Percentiles rank a stretch among this genome's conserved stretches.
phyloP scores from a whole-genome alignment of 441 rosid species.

The Macaranga tanarius region DNA sequence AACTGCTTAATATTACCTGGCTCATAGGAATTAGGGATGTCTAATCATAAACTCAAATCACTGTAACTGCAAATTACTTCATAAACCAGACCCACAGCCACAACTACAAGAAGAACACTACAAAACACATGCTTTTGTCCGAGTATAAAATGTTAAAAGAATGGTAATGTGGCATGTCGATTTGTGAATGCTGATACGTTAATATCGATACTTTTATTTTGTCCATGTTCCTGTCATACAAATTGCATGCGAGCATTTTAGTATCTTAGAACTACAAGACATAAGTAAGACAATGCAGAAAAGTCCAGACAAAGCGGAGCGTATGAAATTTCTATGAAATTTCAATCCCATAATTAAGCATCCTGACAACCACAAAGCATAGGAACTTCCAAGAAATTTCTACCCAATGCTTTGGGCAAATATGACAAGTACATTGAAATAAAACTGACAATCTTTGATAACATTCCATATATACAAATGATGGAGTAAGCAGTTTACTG shows the following conservation, averaged over 20 bases:
- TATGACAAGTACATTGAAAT: constrained; percentile 1
- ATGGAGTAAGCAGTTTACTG: constrained; percentile 14
- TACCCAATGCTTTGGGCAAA: constrained; percentile 20
- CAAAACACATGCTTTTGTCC: too few relatives aligned
- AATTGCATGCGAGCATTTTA: background rate
- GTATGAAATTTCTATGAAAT: background rate
- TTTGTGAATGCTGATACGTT: too few relatives aligned
- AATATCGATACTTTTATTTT: too few relatives aligned
- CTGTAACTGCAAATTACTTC: too few relatives aligned
- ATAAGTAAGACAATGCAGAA: background rate
- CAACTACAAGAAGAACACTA: too few relatives aligned
- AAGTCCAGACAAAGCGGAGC: background rate
- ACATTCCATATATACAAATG: constrained; percentile 25
- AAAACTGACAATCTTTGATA: background rate
- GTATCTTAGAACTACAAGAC: background rate
- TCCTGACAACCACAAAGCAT: constrained; percentile 12
- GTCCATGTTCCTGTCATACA: too few relatives aligned
- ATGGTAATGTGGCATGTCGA: too few relatives aligned
- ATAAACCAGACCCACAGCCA: too few relatives aligned
- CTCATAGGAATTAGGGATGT: too few relatives aligned
- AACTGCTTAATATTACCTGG: too few relatives aligned
- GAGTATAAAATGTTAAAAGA: too few relatives aligned
- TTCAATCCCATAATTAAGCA: background rate
- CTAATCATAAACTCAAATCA: too few relatives aligned
- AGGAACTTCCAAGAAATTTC: constrained; percentile 21